These are phyloP conservation scores for Chenopodium formosanum DNA, from an alignment of 148 eudicot species.

Conservation along the genomic window DNA sequence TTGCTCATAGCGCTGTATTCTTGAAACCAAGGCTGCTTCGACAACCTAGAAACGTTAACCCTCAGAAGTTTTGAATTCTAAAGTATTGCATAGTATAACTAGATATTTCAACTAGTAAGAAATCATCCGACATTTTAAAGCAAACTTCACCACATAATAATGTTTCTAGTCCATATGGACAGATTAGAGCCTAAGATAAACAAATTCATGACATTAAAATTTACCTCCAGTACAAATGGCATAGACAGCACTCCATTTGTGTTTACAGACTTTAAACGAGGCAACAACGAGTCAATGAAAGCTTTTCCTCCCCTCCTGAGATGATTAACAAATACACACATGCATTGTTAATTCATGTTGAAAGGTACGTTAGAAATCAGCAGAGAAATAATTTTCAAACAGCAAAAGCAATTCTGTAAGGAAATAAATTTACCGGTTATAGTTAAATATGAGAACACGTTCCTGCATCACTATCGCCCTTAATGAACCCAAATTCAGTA, in stretches of 20 bases:
- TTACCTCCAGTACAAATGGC: constrained; percentile 95
- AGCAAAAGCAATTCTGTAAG: not conserved
- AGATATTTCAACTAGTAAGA: not conserved
- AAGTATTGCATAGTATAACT: too few relatives aligned
- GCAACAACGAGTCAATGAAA: constrained; percentile 81
- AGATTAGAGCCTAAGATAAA: not conserved
- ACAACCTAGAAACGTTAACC: constrained; percentile 55
- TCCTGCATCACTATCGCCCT: constrained; percentile 98
- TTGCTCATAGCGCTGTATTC: constrained; percentile 80
- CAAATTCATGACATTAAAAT: not conserved
- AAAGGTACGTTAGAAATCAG: not conserved
- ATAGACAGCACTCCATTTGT: constrained; percentile 66
- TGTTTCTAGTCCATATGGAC: not conserved
- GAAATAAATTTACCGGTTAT: constrained; percentile 62
- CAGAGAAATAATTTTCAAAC: constrained; percentile 8
- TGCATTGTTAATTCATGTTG: constrained; percentile 8
- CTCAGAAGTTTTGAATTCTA: not conserved
- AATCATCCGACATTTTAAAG: not conserved
- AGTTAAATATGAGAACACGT: constrained; percentile 83
- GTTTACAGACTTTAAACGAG: constrained; percentile 75
- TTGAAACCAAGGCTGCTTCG: constrained; percentile 93
- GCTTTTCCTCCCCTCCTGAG: constrained; percentile 90
- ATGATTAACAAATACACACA: constrained; percentile 22
- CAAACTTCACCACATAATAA: not conserved
- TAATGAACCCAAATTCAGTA: constrained; percentile 89